Evolutionary conservation across 2,329 filamentous ascomycete species (phyloP).

Genomic region (Botrytis cinerea): DNA sequence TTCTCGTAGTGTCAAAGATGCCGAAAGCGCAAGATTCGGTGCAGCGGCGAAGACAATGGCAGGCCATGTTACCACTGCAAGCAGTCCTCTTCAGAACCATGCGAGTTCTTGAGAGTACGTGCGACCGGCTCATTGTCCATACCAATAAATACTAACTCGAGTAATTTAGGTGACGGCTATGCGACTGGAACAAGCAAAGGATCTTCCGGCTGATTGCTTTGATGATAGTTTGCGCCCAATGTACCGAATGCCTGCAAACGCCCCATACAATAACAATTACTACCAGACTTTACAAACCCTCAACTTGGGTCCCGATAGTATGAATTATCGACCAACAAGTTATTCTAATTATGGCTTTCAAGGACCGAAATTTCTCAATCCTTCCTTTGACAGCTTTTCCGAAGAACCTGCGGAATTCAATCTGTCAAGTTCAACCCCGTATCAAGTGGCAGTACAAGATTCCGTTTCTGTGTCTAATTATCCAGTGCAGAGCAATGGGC

Average conservation of each 20-base stretch:
- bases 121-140: conserved; percentile 2
- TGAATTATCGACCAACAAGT: background rate
- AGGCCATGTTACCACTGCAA: conserved; percentile 80
- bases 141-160: conserved; percentile 23
- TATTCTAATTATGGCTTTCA: conserved; percentile 9
- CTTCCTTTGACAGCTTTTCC: conserved; percentile 2
- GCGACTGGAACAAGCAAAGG: conserved; percentile 13
- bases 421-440: conserved; percentile 5
- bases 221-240: conserved; percentile 15
- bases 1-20: conserved; percentile 76
- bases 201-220: conserved; percentile 8
- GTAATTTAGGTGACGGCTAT: conserved; percentile 35
- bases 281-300: conserved; percentile 2
- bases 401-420: conserved; percentile 17
- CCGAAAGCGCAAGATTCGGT: conserved; percentile 91
- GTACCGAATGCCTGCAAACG: background rate
- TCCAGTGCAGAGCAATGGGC: conserved; percentile 9
- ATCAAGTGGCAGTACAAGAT: conserved; percentile 9
- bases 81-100: conserved; percentile 68
- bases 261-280: background rate
- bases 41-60: conserved; percentile 84
- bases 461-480: conserved; percentile 19
- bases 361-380: background rate
- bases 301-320: background rate
- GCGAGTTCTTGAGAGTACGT: conserved; percentile 78